Percentiles rank a stretch among this genome's conserved stretches.
Evolutionary conservation across 1,284 basidiomycete species (phyloP).

Genomic region (Ganoderma sinense): DNA sequence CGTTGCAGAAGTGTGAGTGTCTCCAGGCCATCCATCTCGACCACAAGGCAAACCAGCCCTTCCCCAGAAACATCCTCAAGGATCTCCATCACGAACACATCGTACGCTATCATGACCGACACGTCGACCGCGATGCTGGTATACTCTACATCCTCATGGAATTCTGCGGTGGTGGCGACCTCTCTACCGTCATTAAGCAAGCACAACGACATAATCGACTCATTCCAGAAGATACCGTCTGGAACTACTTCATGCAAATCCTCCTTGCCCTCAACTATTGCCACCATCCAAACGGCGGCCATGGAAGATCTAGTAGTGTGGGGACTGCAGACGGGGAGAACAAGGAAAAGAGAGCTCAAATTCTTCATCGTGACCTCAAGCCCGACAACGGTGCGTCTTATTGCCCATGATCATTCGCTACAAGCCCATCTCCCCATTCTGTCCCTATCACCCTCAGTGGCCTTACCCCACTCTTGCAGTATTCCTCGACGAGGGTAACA

Average conservation of each 20-base stretch:
- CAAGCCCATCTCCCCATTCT: not conserved
- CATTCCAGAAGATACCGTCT: conserved; percentile 91
- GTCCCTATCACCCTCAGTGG: too few species aligned
- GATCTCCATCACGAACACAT: conserved; percentile 95
- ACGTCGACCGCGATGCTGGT: conserved; percentile 90
- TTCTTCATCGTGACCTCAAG: conserved; percentile 94
- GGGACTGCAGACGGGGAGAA: conserved; percentile 50
- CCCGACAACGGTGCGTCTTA: conserved; percentile 89
- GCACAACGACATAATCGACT: conserved; percentile 71
- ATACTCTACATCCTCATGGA: conserved; percentile 97
- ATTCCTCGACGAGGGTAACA: conserved; percentile 81
- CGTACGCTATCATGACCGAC: conserved; percentile 91
- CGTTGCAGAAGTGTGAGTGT: conserved; percentile 93
- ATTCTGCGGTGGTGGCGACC: conserved; percentile 94
- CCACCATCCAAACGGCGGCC: conserved; percentile 74
- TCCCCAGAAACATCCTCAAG: conserved; percentile 89
- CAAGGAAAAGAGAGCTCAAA: conserved; percentile 70
- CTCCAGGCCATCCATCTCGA: not conserved
- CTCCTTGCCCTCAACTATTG: conserved; percentile 92
- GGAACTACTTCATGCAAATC: conserved; percentile 96
- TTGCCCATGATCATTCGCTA: not conserved
- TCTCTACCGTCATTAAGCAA: conserved; percentile 86
- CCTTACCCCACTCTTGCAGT: conserved; percentile 52
- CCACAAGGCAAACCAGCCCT: conserved; percentile 14
- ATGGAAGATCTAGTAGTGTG: conserved; percentile 53